phyloP scores from a whole-genome alignment of 2,329 filamentous ascomycete genomes.

The Colletotrichum sansevieriae region DNA sequence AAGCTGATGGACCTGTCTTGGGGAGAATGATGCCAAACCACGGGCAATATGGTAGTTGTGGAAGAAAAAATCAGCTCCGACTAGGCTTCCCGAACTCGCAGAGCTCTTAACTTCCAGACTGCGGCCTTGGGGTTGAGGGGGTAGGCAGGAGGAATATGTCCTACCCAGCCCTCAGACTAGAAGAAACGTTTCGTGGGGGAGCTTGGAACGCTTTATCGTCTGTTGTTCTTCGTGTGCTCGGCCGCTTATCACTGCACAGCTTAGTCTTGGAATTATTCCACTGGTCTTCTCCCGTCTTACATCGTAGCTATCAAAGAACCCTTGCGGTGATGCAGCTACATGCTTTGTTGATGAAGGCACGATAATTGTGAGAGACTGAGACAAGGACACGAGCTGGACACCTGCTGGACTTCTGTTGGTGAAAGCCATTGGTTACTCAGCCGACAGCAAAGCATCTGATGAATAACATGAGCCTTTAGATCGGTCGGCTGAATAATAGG shows the following conservation, averaged over 20 bases:
- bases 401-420: neutral
- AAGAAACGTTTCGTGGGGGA: conserved; percentile 5
- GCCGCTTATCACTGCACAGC: conserved; percentile 3
- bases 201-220: conserved; percentile 5
- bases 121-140: no score
- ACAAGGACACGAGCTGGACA: neutral
- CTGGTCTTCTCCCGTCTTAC: neutral
- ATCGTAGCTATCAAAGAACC: neutral
- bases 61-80: neutral
- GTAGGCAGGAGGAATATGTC: no score
- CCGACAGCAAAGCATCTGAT: neutral
- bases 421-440: neutral
- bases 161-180: no score
- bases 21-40: conserved; percentile 24
- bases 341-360: neutral
- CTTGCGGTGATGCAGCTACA: neutral
- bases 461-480: neutral
- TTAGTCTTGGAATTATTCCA: neutral
- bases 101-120: no score
- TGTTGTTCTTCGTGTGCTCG: neutral
- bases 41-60: neutral
- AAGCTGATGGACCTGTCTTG: conserved; percentile 3
- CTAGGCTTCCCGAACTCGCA: neutral
- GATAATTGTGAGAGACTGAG: neutral
- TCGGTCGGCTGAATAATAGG: neutral